Base-by-base conservation (phyloP, 129 eudicot genomes). In the Artemisia argyi region DNA sequence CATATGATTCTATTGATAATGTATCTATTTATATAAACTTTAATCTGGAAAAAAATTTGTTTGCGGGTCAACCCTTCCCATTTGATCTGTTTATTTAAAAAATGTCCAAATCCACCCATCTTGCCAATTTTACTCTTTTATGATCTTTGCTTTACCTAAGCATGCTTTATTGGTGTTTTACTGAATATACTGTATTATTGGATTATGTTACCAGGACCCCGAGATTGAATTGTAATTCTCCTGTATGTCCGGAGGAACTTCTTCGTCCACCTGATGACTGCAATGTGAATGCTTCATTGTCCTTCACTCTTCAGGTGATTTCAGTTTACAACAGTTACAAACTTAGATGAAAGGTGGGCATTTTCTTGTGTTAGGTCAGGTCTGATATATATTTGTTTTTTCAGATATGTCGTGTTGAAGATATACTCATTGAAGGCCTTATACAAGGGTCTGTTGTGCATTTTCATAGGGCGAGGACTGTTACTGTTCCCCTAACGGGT, bases 371-470 rank as follows among this genome's bases (percentile, higher is more conserved):
- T 53, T 51, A 7, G 44, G 46, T 49, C 30, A 71, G 35, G 14
- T 71, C 65, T 71, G 65, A 71, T 14, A 35, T 52, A 14, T 35
- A 11, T 28, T 46, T 68, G 73, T 24, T 56, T 60, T 58, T 50
- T 61, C 84, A 93, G 96, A 83, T 93, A 52, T 93, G 98, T 67
- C 89, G 98, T 79, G 98, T 93, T 87, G 98, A 93, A 83, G 98
- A 93, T 82, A 85, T 93, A 82, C 83, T 83, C 20, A 86, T 93
- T 76, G 96, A 93, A 77, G 98, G 98, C 44, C 81, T 88, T 42
- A 82, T 93, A 64, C 75, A 83, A 85, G 98, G 98, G 30, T 89
- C 98, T 7, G 89, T 93, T 78, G 95, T 93, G 72, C 98, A 93
- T 83, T 87, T 93, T 62, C 98, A 93, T 69, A 82, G 95, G 80